phyloP scores from a whole-genome alignment of 148 eudicot species.

The Drosera capensis region DNA sequence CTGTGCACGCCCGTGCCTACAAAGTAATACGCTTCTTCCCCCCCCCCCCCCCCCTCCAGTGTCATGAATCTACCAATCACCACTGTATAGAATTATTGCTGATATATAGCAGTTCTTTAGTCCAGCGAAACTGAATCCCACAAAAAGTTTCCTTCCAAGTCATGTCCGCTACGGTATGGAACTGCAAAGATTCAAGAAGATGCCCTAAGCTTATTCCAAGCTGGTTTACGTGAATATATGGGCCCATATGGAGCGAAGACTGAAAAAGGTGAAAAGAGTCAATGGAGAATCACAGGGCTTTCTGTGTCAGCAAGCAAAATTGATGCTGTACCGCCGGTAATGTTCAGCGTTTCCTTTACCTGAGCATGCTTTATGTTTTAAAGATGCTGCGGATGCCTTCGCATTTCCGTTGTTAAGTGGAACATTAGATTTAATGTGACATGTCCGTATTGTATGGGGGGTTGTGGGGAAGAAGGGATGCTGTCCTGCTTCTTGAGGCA shows the following conservation, averaged over 20 bases:
- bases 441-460: too few species aligned
- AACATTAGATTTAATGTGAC: too few species aligned
- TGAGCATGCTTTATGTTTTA: too few species aligned
- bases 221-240: conserved; percentile 65
- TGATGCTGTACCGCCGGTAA: conserved; percentile 53
- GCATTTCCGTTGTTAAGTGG: too few species aligned
- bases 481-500: too few species aligned
- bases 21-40: too few species aligned
- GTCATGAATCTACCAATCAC: conserved; percentile 3
- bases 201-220: conserved; percentile 49
- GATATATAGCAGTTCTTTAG: conserved; percentile 24
- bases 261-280: conserved; percentile 22
- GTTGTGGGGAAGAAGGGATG: too few species aligned
- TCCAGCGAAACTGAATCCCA: conserved; percentile 44
- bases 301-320: conserved; percentile 83
- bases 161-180: conserved; percentile 81
- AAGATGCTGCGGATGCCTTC: too few species aligned
- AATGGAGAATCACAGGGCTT: conserved; percentile 72
- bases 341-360: too few species aligned
- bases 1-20: conserved; percentile 63
- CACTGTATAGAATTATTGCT: conserved; percentile 7
- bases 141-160: conserved; percentile 85
- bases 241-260: conserved; percentile 19
- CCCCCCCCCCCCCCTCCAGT: too few species aligned
- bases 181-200: conserved; percentile 68